Evolutionary conservation across 164 flowering plant species (phyloP).

Genomic region (Kingdonia uniflora): DNA sequence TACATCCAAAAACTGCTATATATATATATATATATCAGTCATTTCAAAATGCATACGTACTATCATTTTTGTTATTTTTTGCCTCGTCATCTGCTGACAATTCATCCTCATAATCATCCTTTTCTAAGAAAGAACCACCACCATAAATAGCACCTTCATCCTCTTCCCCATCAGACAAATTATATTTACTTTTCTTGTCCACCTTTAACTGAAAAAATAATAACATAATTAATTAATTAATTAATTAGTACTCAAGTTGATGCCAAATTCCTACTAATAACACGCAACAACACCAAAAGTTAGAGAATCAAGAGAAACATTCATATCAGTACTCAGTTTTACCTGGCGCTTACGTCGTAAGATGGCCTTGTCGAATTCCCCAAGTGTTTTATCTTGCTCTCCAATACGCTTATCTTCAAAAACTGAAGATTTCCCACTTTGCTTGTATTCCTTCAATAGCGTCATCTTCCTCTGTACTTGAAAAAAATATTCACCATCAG

Average conservation of each 20-base stretch:
- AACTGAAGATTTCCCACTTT: constrained; percentile 64
- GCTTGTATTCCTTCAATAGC: constrained; percentile 75
- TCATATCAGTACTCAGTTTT: neutral
- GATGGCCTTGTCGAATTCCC: constrained; percentile 79
- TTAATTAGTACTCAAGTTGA: neutral
- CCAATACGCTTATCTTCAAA: constrained; percentile 93
- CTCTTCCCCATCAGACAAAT: constrained; percentile 91
- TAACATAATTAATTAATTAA: neutral
- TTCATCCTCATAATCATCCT: constrained; percentile 88
- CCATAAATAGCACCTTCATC: constrained; percentile 43
- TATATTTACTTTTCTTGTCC: constrained; percentile 59
- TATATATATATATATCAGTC: neutral
- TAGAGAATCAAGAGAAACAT: no score
- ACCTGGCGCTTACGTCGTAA: constrained; percentile 87
- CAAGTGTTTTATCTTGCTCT: constrained; percentile 57
- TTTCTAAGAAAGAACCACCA: constrained; percentile 30
- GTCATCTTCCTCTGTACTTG: constrained; percentile 67
- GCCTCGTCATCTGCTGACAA: constrained; percentile 45
- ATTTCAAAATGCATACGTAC: constrained; percentile 17
- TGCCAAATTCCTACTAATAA: no score
- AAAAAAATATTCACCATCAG: neutral
- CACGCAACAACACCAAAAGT: neutral
- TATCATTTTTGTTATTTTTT: constrained; percentile 18
- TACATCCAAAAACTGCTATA: neutral
- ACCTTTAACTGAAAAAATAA: constrained; percentile 34